Conservation (phyloP, 345 rosid species). For the Raphanus raphanistrum region DNA sequence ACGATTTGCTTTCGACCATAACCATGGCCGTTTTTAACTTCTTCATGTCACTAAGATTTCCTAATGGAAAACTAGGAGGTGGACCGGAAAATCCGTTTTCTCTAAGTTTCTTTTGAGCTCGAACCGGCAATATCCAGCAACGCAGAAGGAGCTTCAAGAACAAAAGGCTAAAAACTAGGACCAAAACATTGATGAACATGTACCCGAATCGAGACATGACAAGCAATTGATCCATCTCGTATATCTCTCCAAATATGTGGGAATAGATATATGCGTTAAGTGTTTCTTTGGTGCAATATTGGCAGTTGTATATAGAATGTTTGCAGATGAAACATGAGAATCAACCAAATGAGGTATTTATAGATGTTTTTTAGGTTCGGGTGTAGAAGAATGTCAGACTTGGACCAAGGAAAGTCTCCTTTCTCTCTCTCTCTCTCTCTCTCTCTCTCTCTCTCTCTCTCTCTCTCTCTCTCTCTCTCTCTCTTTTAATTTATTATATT, state of each 20-base stretch:
- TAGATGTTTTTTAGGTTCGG: constrained; percentile 28
- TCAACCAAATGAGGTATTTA: constrained; percentile 33
- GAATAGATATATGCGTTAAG: constrained; percentile 8
- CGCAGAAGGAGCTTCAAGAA: constrained; percentile 46
- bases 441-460: too few relatives aligned
- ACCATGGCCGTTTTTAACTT: constrained; percentile 26
- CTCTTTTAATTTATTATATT: constrained; percentile 4
- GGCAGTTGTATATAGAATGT: constrained; percentile 17
- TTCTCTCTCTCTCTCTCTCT: not conserved
- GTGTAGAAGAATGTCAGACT: constrained; percentile 27
- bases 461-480: not conserved
- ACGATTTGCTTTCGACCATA: constrained; percentile 28
- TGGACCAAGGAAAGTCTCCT: constrained; percentile 32
- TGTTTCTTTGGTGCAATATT: constrained; percentile 18
- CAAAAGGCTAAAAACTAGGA: constrained; percentile 32
- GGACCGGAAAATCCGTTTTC: constrained; percentile 79
- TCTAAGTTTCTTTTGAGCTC: constrained; percentile 53
- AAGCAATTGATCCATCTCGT: constrained; percentile 24
- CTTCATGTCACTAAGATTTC: constrained; percentile 70
- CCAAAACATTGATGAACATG: constrained; percentile 20
- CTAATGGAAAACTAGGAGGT: constrained; percentile 73
- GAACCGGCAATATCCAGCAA: constrained; percentile 65
- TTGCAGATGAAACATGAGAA: constrained; percentile 26
- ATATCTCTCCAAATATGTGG: constrained; percentile 5
- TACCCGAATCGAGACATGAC: constrained; percentile 14